phyloP scores from a whole-genome alignment of 805 yeast species.

The Candida caryicola region DNA sequence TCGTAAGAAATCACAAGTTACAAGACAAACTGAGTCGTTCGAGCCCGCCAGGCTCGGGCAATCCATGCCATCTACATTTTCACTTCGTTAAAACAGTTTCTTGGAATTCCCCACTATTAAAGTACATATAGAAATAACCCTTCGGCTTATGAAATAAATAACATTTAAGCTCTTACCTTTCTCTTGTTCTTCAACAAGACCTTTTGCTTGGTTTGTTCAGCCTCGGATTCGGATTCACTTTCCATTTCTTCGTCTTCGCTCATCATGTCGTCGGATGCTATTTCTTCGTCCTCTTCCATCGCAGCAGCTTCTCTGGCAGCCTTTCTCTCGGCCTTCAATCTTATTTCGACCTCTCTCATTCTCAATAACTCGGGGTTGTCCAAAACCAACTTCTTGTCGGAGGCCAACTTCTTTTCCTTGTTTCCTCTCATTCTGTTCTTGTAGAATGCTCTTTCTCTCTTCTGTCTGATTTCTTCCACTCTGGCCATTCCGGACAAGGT shows the following conservation, averaged over 20 bases:
- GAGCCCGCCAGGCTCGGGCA: background rate
- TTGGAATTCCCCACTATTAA: slow-evolving; percentile 3
- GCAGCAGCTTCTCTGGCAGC: slow-evolving; percentile 55
- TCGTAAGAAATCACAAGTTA: slow-evolving; percentile 1
- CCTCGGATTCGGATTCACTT: slow-evolving; percentile 43
- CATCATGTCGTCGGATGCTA: slow-evolving; percentile 39
- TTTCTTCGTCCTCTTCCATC: slow-evolving; percentile 44
- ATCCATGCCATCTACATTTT: background rate
- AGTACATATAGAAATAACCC: slow-evolving; percentile 2
- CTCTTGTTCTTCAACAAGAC: slow-evolving; percentile 65
- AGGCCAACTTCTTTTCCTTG: slow-evolving; percentile 77
- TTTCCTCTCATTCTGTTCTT: slow-evolving; percentile 99
- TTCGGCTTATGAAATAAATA: slow-evolving; percentile 1
- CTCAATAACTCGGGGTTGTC: slow-evolving; percentile 83
- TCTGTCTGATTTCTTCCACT: slow-evolving; percentile 92
- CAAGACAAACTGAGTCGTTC: background rate
- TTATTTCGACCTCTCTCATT: slow-evolving; percentile 90
- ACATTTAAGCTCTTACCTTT: slow-evolving; percentile 22
- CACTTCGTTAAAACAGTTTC: background rate
- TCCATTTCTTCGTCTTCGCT: slow-evolving; percentile 43
- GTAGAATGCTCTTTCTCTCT: slow-evolving; percentile 97
- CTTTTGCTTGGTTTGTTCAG: slow-evolving; percentile 49
- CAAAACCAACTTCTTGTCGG: slow-evolving; percentile 87
- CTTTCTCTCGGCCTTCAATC: slow-evolving; percentile 68
- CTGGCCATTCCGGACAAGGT: slow-evolving; percentile 94